These are phyloP conservation scores for Leccinum broughii DNA, from an alignment of 768 basidiomycete species.

Conservation along the genomic window DNA sequence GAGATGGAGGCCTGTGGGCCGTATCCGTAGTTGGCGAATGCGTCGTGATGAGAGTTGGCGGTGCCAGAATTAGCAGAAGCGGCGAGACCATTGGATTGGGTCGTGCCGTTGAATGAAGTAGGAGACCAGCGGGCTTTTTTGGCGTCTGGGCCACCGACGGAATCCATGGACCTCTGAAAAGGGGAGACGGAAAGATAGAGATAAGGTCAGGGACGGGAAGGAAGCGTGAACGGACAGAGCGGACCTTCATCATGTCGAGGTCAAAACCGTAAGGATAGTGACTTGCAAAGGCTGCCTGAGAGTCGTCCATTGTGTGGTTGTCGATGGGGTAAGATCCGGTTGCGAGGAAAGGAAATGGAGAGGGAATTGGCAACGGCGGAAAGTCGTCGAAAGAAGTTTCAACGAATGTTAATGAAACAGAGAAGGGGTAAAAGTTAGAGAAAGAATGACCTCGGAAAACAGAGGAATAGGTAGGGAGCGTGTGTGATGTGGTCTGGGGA, in stretches of 20 bases:
- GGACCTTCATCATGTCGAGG: constrained; percentile 91
- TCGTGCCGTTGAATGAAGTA: constrained; percentile 44
- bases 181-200: neutral
- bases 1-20: constrained; percentile 69
- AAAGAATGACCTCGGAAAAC: constrained; percentile 43
- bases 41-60: constrained; percentile 53
- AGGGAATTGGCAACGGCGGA: constrained; percentile 51
- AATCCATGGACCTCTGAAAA: constrained; percentile 80
- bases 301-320: constrained; percentile 63
- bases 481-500: constrained; percentile 36
- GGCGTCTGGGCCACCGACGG: constrained; percentile 76
- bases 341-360: constrained; percentile 38
- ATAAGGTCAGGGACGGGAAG: constrained; percentile 3
- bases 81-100: constrained; percentile 38
- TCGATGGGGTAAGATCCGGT: constrained; percentile 26
- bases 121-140: constrained; percentile 94
- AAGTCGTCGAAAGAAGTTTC: constrained; percentile 38
- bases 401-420: constrained; percentile 45
- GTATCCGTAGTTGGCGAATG: constrained; percentile 87
- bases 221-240: constrained; percentile 16
- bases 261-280: constrained; percentile 80
- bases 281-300: constrained; percentile 65
- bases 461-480: constrained; percentile 45
- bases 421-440: constrained; percentile 55
- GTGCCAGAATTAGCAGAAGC: constrained; percentile 38